Evolutionary conservation across 2,329 filamentous ascomycete genomes (phyloP).

Genomic region (Mariannaea elegans): DNA sequence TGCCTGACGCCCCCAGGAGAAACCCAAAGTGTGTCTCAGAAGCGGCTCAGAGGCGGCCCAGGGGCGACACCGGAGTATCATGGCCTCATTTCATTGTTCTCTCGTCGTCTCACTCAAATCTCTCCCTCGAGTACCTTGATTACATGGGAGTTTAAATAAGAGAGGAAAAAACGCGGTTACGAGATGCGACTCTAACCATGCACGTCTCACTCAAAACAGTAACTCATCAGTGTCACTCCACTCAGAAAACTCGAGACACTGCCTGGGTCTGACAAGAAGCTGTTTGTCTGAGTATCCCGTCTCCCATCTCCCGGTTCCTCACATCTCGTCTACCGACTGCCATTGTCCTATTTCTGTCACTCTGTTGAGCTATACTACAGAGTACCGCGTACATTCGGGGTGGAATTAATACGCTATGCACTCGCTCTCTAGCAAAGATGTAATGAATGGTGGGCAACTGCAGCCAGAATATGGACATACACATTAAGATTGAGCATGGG

Average conservation of each 20-base stretch:
- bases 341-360: background rate
- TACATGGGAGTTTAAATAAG: background rate
- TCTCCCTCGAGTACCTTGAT: background rate
- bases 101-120: background rate
- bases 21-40: slow-evolving; percentile 6
- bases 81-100: slow-evolving; percentile 7
- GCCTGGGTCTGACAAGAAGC: background rate
- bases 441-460: background rate
- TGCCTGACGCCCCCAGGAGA: slow-evolving; percentile 10
- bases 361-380: background rate
- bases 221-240: slow-evolving; percentile 2
- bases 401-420: background rate
- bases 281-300: background rate
- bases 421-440: background rate
- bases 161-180: background rate
- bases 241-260: slow-evolving; percentile 22
- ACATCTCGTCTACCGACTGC: background rate
- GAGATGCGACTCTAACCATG: slow-evolving; percentile 26
- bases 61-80: slow-evolving; percentile 11
- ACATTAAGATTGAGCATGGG: background rate
- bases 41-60: background rate
- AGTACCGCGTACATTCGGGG: too few species aligned
- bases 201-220: slow-evolving; percentile 28
- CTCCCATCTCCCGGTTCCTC: background rate
- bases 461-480: background rate